phyloP scores from a whole-genome alignment of 495 filamentous ascomycete genomes.

The Cercophora samala region DNA sequence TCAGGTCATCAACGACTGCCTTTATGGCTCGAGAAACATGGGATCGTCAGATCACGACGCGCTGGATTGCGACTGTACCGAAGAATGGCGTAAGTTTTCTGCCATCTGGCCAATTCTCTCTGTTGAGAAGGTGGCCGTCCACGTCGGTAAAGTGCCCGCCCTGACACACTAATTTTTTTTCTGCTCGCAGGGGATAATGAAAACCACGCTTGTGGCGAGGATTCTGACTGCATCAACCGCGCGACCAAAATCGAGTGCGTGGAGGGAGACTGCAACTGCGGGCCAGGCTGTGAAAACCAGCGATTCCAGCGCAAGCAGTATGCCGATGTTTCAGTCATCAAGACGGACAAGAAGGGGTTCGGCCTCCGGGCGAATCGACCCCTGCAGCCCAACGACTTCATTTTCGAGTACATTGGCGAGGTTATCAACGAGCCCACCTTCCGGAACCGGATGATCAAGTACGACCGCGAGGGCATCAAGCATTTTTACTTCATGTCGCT shows the following conservation, averaged over 20 bases:
- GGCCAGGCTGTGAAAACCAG: conserved; percentile 84
- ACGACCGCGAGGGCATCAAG: conserved; percentile 92
- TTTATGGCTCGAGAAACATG: conserved; percentile 84
- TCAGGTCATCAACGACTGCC: conserved; percentile 73
- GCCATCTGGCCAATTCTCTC: conserved; percentile 3
- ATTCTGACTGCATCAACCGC: conserved; percentile 98
- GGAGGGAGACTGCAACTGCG: conserved; percentile 79
- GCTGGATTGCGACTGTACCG: conserved; percentile 91
- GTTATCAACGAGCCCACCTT: conserved; percentile 92
- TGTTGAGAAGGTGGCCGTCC: conserved; percentile 3
- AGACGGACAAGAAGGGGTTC: conserved; percentile 95
- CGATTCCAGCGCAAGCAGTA: conserved; percentile 90
- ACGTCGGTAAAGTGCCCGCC: conserved; percentile 18
- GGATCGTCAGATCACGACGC: conserved; percentile 85
- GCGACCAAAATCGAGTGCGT: conserved; percentile 96
- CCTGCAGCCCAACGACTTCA: conserved; percentile 78
- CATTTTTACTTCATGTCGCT: conserved; percentile 99
- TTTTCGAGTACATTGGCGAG: conserved; percentile 98
- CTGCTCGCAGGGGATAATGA: conserved; percentile 55
- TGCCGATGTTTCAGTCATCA: conserved; percentile 88
- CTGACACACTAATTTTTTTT: conserved; percentile 13
- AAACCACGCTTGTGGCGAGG: conserved; percentile 90
- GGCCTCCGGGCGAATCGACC: conserved; percentile 79
- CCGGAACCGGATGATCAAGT: conserved; percentile 80
- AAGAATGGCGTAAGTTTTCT: conserved; percentile 85